Evolutionary conservation across 2,329 filamentous ascomycete genomes (phyloP).

Genomic region (Mycogone perniciosa): DNA sequence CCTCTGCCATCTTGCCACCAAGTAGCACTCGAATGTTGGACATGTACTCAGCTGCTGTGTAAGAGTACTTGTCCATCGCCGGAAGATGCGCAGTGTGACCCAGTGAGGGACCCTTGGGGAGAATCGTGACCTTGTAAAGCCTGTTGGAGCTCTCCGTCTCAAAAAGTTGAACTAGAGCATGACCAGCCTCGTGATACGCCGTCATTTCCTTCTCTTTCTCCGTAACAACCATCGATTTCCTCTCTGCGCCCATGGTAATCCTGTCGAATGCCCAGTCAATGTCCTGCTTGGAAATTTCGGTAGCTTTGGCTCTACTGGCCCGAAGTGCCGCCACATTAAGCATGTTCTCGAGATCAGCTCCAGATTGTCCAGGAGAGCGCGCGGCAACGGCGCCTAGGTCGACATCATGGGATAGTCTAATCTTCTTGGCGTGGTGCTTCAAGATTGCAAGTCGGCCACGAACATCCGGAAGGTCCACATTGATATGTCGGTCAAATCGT

Average conservation of each 20-base stretch:
- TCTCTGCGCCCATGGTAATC: slow-evolving; percentile 93
- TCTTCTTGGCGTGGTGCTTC: slow-evolving; percentile 87
- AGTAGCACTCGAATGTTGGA: slow-evolving; percentile 73
- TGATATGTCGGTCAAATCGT: slow-evolving; percentile 89
- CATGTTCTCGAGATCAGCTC: slow-evolving; percentile 92
- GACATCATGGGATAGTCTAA: slow-evolving; percentile 73
- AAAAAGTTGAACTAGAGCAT: slow-evolving; percentile 84
- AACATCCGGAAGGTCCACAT: slow-evolving; percentile 84
- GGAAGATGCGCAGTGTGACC: slow-evolving; percentile 85
- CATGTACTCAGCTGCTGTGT: slow-evolving; percentile 77
- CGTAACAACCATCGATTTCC: slow-evolving; percentile 80
- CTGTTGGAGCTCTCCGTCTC: slow-evolving; percentile 64
- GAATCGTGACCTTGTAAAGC: slow-evolving; percentile 95
- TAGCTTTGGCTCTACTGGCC: slow-evolving; percentile 80
- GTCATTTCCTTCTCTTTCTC: slow-evolving; percentile 93
- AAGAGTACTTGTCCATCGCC: slow-evolving; percentile 87
- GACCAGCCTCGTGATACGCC: slow-evolving; percentile 94
- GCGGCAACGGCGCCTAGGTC: slow-evolving; percentile 79
- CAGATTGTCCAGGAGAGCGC: slow-evolving; percentile 85
- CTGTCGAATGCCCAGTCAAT: slow-evolving; percentile 98
- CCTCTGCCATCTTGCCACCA: slow-evolving; percentile 84
- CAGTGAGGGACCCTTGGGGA: slow-evolving; percentile 79
- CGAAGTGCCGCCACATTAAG: slow-evolving; percentile 93
- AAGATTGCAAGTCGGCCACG: slow-evolving; percentile 88
- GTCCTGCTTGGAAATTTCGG: slow-evolving; percentile 68